Conservation (phyloP, 1,139 yeast species). For the Pichia sp. region DNA sequence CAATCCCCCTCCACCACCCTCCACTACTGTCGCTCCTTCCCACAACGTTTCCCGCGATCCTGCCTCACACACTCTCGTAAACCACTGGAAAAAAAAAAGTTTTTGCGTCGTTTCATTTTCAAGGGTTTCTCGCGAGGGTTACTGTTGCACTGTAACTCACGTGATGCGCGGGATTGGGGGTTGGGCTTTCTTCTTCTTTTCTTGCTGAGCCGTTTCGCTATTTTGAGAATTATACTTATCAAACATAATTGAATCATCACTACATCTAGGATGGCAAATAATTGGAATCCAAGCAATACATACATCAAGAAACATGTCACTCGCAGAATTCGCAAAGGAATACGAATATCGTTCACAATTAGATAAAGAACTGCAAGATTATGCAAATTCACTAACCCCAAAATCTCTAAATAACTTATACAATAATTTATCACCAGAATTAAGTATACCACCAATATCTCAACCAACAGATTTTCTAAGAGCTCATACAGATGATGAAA, state of each 20-base stretch:
- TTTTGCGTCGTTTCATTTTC: neutral
- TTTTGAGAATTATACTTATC: neutral
- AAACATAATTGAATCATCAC: neutral
- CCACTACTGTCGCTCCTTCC: neutral
- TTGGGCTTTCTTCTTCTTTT: neutral
- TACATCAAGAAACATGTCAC: constrained; percentile 18
- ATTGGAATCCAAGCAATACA: neutral
- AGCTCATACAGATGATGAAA: constrained; percentile 95
- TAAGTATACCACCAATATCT: constrained; percentile 75
- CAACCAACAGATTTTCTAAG: constrained; percentile 91
- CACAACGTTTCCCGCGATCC: too few species aligned
- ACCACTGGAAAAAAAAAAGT: too few species aligned
- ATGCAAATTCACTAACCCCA: neutral
- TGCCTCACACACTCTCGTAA: too few species aligned
- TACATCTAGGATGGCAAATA: neutral
- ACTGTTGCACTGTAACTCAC: neutral
- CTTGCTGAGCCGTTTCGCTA: neutral
- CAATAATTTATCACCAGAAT: constrained; percentile 49
- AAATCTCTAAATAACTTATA: constrained; percentile 11
- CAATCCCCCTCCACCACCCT: neutral
- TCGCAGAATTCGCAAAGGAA: constrained; percentile 36
- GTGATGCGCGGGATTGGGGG: neutral
- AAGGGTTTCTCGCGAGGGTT: neutral
- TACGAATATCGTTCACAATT: constrained; percentile 23
- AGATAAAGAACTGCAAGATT: neutral